These are phyloP conservation scores for Saccharomycopsis hybrid DNA, from an alignment of 1,139 yeast species.

Conservation along the genomic window DNA sequence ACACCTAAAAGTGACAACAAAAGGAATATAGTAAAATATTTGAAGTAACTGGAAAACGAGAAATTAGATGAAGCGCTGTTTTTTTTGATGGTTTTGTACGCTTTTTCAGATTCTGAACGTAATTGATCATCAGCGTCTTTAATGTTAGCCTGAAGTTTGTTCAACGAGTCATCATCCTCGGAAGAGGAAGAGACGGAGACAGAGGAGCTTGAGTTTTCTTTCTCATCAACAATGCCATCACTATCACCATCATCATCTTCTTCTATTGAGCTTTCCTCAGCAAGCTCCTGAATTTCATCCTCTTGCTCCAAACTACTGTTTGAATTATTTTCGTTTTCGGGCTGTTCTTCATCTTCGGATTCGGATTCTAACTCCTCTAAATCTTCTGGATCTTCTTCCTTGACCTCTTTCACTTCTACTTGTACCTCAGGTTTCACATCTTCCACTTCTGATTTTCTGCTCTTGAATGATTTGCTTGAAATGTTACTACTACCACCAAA, in stretches of 20 bases:
- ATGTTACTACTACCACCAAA: background rate
- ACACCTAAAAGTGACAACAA: slow-evolving; percentile 25
- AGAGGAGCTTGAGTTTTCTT: background rate
- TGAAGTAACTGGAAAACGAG: slow-evolving; percentile 23
- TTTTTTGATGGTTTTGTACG: background rate
- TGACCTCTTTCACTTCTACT: background rate
- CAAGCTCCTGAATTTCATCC: background rate
- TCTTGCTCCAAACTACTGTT: background rate
- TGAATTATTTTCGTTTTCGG: background rate
- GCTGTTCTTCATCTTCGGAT: background rate
- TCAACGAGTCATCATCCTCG: background rate
- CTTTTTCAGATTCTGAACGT: slow-evolving; percentile 3
- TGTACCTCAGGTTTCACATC: background rate
- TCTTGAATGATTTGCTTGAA: slow-evolving; percentile 2
- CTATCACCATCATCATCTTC: background rate
- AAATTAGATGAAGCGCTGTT: slow-evolving; percentile 14
- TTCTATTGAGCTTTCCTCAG: background rate
- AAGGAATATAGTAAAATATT: slow-evolving; percentile 20
- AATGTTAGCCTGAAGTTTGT: slow-evolving; percentile 1
- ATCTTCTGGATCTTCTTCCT: background rate
- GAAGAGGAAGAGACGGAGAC: background rate
- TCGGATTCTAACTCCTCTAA: background rate
- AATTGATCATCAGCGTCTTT: slow-evolving; percentile 9
- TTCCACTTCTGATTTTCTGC: background rate
- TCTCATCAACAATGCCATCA: slow-evolving; percentile 1